phyloP scores from a whole-genome alignment of 1,139 yeast species.

The Taphrina confusa region DNA sequence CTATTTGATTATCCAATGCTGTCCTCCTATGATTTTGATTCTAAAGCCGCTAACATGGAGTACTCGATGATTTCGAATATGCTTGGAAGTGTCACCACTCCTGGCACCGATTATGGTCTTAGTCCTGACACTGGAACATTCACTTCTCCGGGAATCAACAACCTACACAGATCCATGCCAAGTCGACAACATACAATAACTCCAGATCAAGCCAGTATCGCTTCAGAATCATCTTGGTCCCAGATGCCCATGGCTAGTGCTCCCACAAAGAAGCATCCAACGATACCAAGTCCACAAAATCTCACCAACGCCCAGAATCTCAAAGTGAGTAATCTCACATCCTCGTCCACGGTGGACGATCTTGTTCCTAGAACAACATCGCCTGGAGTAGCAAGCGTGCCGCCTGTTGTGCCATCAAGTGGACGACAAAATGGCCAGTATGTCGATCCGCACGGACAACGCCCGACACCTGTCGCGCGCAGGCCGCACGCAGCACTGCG shows the following conservation, averaged over 20 bases:
- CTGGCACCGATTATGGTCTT: conserved; percentile 24
- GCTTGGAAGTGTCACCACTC: conserved; percentile 47
- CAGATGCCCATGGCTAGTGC: neutral
- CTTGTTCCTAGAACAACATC: neutral
- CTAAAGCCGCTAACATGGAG: conserved; percentile 80
- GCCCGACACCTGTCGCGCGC: conserved; percentile 35
- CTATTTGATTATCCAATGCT: conserved; percentile 28
- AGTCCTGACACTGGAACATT: conserved; percentile 26
- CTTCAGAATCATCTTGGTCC: conserved; percentile 9
- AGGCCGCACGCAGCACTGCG: conserved; percentile 34
- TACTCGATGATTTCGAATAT: conserved; percentile 75
- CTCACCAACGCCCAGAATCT: neutral
- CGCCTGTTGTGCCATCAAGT: neutral
- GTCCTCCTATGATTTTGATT: conserved; percentile 53
- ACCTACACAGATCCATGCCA: conserved; percentile 5
- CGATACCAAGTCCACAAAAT: neutral
- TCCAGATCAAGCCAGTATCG: conserved; percentile 10
- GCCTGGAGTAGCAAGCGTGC: neutral
- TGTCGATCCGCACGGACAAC: conserved; percentile 31
- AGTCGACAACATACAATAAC: conserved; percentile 3
- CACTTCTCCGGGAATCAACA: conserved; percentile 19
- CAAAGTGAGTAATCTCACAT: neutral
- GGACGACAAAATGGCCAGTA: neutral
- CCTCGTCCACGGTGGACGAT: neutral
- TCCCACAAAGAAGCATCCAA: neutral